Percentiles rank a stretch among this genome's conserved stretches.
Conservation (phyloP, 2,329 filamentous ascomycete species). For the Gremmenia infestans region DNA sequence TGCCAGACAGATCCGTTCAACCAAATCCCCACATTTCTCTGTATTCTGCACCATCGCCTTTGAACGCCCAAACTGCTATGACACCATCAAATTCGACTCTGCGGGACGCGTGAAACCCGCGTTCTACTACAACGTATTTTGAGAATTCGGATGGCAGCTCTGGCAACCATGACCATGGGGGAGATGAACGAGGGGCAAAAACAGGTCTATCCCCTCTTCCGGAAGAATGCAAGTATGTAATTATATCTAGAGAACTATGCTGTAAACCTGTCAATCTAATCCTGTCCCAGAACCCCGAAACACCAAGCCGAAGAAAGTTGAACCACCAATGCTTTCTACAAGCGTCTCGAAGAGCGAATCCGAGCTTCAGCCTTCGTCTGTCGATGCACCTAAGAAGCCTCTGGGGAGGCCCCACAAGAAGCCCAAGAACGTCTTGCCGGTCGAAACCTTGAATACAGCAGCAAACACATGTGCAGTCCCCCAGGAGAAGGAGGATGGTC, state of each 20-base stretch:
- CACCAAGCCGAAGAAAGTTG: not conserved
- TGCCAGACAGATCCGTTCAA: not conserved
- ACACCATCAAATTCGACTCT: slow-evolving; percentile 3
- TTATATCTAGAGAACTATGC: not conserved
- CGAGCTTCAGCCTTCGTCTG: not conserved
- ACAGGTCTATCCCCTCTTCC: slow-evolving; percentile 29
- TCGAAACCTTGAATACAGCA: not conserved
- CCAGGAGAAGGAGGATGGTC: not conserved
- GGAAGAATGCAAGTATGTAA: slow-evolving; percentile 27
- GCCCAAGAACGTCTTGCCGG: not conserved
- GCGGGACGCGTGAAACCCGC: slow-evolving; percentile 26
- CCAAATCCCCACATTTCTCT: not conserved
- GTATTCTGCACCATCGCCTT: not conserved
- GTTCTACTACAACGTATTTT: slow-evolving; percentile 8
- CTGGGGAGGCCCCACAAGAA: not conserved
- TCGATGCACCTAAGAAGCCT: not conserved
- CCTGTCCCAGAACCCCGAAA: not conserved
- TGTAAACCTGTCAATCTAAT: not conserved
- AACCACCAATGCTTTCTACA: not conserved
- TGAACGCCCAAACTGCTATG: not conserved
- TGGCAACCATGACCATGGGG: slow-evolving; percentile 27
- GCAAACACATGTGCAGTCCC: not conserved
- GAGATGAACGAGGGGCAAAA: slow-evolving; percentile 25
- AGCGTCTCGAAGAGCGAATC: not conserved
- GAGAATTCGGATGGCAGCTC: slow-evolving; percentile 25